Evolutionary conservation across 2,329 filamentous ascomycete genomes (phyloP).

Genomic region (Thelonectria blattea): DNA sequence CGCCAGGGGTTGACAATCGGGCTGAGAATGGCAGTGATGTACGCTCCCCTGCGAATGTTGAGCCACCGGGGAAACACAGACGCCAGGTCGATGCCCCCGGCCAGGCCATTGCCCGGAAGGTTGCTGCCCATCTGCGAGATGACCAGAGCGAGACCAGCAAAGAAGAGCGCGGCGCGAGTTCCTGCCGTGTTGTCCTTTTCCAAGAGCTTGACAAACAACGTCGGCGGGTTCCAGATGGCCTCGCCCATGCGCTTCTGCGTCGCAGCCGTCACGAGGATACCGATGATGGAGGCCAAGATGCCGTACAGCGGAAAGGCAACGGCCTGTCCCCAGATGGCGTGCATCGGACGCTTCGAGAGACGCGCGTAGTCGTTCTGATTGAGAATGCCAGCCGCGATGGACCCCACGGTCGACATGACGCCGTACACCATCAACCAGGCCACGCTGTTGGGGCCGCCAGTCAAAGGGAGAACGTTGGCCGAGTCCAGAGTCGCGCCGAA

Average conservation of each 20-base stretch:
- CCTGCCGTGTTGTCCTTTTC: slow-evolving; percentile 40
- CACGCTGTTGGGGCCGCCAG: slow-evolving; percentile 40
- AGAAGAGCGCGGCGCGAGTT: slow-evolving; percentile 47
- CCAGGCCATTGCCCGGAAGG: slow-evolving; percentile 45
- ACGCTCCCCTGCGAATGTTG: slow-evolving; percentile 48
- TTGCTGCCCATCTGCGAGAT: slow-evolving; percentile 48
- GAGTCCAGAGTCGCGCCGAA: slow-evolving; percentile 45
- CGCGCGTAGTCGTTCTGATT: slow-evolving; percentile 50
- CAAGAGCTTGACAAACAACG: slow-evolving; percentile 43
- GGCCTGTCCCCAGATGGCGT: slow-evolving; percentile 45
- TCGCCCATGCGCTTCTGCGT: slow-evolving; percentile 46
- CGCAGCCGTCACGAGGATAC: slow-evolving; percentile 49
- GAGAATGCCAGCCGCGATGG: slow-evolving; percentile 47
- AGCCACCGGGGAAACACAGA: slow-evolving; percentile 46
- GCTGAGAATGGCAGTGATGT: slow-evolving; percentile 45
- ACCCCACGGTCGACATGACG: slow-evolving; percentile 46
- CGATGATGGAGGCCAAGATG: slow-evolving; percentile 45
- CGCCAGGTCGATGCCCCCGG: slow-evolving; percentile 49
- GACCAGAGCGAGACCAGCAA: slow-evolving; percentile 45
- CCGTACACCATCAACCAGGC: slow-evolving; percentile 47
- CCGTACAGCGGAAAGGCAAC: slow-evolving; percentile 46
- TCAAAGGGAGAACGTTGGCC: slow-evolving; percentile 29
- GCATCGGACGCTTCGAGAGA: slow-evolving; percentile 39
- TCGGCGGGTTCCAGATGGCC: slow-evolving; percentile 47
- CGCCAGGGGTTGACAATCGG: slow-evolving; percentile 48